These are phyloP conservation scores for Diaporthe ilicicola DNA, from an alignment of 2,329 filamentous ascomycete species.

Conservation along the genomic window DNA sequence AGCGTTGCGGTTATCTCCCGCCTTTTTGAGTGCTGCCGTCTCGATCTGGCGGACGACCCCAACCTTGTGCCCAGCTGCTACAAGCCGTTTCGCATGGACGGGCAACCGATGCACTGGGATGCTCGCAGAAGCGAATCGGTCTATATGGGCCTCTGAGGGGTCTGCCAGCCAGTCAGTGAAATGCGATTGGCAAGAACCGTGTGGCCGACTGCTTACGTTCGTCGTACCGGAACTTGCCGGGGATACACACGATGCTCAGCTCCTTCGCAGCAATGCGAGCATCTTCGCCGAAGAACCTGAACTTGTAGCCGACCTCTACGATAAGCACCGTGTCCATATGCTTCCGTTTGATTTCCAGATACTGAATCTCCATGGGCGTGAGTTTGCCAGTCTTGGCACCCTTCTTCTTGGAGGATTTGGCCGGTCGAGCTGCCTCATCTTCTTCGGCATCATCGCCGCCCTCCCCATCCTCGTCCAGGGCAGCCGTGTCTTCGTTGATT, in stretches of 20 bases:
- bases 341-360: constrained; percentile 91
- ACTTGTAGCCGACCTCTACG: constrained; percentile 97
- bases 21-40: constrained; percentile 94
- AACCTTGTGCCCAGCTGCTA: constrained; percentile 93
- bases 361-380: constrained; percentile 93
- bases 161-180: constrained; percentile 53
- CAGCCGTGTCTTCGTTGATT: constrained; percentile 61
- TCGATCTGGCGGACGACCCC: constrained; percentile 94
- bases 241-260: constrained; percentile 94
- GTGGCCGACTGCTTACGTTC: constrained; percentile 66
- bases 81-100: constrained; percentile 92
- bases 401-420: constrained; percentile 69
- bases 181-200: background rate
- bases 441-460: constrained; percentile 64
- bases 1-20: constrained; percentile 90
- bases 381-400: constrained; percentile 77
- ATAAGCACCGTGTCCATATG: constrained; percentile 90
- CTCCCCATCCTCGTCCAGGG: constrained; percentile 56
- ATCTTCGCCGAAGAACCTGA: constrained; percentile 96
- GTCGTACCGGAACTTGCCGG: constrained; percentile 92
- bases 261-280: constrained; percentile 88
- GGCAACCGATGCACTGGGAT: constrained; percentile 91
- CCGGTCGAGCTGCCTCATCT: constrained; percentile 56
- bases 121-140: constrained; percentile 93
- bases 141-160: constrained; percentile 88